Conservation (phyloP, 495 filamentous ascomycete genomes). For the Ascodesmis nigricans region DNA sequence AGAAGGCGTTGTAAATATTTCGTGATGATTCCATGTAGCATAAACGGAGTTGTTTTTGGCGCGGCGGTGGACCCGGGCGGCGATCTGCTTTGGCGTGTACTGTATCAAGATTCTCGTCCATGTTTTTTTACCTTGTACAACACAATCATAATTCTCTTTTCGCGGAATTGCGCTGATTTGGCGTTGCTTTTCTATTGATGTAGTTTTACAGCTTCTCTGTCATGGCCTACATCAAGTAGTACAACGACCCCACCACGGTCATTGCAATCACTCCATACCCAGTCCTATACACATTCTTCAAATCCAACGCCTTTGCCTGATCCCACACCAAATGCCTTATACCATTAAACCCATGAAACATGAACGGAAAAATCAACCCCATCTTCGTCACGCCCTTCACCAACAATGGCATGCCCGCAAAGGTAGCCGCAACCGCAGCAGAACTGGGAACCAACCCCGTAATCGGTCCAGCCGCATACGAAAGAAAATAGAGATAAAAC, state of each 20-base stretch:
- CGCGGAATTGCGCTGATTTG: too few relatives aligned
- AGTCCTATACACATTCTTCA: constrained; percentile 44
- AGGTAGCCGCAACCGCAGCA: constrained; percentile 48
- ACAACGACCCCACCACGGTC: constrained; percentile 36
- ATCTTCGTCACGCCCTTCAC: constrained; percentile 50
- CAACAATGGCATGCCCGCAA: constrained; percentile 43
- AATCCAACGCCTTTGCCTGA: constrained; percentile 40
- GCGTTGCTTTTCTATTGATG: too few relatives aligned
- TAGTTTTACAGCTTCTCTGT: too few relatives aligned
- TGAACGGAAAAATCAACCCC: constrained; percentile 53
- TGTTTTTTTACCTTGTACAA: too few relatives aligned
- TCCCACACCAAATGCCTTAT: constrained; percentile 74
- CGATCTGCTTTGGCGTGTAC: too few relatives aligned
- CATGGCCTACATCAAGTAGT: too few relatives aligned
- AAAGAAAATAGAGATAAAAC: constrained; percentile 60
- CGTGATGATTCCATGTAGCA: too few relatives aligned
- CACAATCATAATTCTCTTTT: too few relatives aligned
- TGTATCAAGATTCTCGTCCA: too few relatives aligned
- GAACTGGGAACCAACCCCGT: constrained; percentile 45
- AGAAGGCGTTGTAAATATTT: too few relatives aligned
- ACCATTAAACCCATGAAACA: constrained; percentile 69
- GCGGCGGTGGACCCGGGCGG: too few relatives aligned
- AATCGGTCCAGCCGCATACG: constrained; percentile 60
- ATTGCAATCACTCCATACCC: constrained; percentile 57
- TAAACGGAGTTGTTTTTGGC: too few relatives aligned